Evolutionary conservation across 441 rosid genomes (phyloP).

Genomic region (Breynia disticha): DNA sequence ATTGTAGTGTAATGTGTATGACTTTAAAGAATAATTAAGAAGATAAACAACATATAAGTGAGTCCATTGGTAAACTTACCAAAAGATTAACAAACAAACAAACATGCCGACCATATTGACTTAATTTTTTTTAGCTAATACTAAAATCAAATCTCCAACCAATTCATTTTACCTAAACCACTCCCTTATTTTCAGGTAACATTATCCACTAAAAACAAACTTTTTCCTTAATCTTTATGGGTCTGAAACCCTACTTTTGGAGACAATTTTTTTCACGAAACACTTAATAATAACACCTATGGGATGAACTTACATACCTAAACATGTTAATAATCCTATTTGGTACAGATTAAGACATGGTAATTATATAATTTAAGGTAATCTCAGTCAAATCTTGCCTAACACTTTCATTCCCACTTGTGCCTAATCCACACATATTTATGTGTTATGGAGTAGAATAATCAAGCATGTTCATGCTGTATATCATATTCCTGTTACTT

Average conservation of each 20-base stretch:
- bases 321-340: constrained; percentile 17
- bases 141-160: constrained; percentile 5
- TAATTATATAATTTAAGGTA: constrained; percentile 4
- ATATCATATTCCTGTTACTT: not conserved
- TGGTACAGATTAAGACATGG: not conserved
- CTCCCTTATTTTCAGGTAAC: constrained; percentile 6
- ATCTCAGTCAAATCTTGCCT: constrained; percentile 25
- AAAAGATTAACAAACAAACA: constrained; percentile 3
- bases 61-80: not conserved
- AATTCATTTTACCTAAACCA: constrained; percentile 26
- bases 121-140: not conserved
- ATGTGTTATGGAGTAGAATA: not conserved
- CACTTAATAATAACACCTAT: constrained; percentile 5
- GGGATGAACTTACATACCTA: constrained; percentile 13
- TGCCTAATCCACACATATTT: constrained; percentile 12
- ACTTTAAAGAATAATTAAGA: too few species aligned
- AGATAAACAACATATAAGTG: not conserved
- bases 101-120: constrained; percentile 21
- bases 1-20: too few species aligned
- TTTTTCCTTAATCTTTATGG: constrained; percentile 3
- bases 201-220: not conserved
- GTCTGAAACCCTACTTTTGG: constrained; percentile 10
- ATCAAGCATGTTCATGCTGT: not conserved
- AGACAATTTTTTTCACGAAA: constrained; percentile 1
- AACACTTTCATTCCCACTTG: constrained; percentile 18